Evolutionary conservation across 225 moss, liverwort and hornwort genomes (phyloP).

Genomic region (Bryoerythrophyllum caledonicum): DNA sequence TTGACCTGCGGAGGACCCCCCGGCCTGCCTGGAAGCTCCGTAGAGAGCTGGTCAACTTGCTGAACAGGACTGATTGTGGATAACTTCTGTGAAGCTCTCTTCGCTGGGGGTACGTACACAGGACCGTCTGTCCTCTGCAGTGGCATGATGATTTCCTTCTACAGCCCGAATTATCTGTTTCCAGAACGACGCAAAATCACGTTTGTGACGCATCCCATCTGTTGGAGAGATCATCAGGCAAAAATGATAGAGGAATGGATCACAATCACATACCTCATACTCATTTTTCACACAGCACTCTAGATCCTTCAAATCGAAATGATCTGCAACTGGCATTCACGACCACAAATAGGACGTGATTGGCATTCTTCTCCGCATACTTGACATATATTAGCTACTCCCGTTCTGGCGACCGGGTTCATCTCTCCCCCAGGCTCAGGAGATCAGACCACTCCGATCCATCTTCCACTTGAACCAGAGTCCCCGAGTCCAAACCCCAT

Average conservation of each 20-base stretch:
- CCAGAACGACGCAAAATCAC: slow-evolving; percentile 24
- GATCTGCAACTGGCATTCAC: slow-evolving; percentile 1
- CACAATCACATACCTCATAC: slow-evolving; percentile 35
- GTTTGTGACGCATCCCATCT: not conserved
- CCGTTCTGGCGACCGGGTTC: not conserved
- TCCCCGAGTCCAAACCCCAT: slow-evolving; percentile 24
- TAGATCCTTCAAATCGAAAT: slow-evolving; percentile 8
- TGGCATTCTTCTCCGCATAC: slow-evolving; percentile 3
- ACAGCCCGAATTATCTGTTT: slow-evolving; percentile 34
- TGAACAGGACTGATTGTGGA: slow-evolving; percentile 18
- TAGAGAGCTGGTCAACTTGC: slow-evolving; percentile 29
- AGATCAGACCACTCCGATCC: slow-evolving; percentile 18
- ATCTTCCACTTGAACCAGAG: slow-evolving; percentile 11
- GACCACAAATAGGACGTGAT: slow-evolving; percentile 16
- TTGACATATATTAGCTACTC: slow-evolving; percentile 14
- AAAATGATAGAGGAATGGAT: slow-evolving; percentile 3
- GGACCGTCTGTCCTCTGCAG: slow-evolving; percentile 50
- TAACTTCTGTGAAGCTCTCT: slow-evolving; percentile 26
- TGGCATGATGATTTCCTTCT: slow-evolving; percentile 46
- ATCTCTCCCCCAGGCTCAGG: slow-evolving; percentile 7
- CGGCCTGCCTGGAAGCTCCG: not conserved
- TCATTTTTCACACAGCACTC: slow-evolving; percentile 1
- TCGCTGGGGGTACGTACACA: slow-evolving; percentile 29
- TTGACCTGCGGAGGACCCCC: not conserved
- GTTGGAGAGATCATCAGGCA: not conserved